phyloP scores from a whole-genome alignment of 108 stramenopile genomes.

The Fistulifera pelliculosa region DNA sequence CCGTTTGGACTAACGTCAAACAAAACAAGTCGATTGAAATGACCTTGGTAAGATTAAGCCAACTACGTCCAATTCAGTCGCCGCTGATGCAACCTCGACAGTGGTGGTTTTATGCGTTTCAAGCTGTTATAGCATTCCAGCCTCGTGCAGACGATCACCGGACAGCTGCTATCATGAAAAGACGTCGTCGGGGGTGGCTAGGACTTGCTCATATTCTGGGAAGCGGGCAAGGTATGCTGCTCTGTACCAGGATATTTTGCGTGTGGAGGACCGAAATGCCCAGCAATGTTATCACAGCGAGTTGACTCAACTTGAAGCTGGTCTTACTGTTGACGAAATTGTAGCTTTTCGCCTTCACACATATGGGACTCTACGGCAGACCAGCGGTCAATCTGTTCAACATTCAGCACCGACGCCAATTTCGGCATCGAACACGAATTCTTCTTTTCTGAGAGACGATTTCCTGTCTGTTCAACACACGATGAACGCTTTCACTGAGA shows the following conservation, averaged over 20 bases:
- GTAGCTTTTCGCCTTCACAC: slow-evolving; percentile 46
- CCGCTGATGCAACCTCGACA: slow-evolving; percentile 24
- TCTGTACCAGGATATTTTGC: slow-evolving; percentile 27
- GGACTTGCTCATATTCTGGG: slow-evolving; percentile 29
- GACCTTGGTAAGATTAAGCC: slow-evolving; percentile 18
- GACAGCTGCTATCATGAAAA: not conserved
- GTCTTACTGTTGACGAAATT: slow-evolving; percentile 37
- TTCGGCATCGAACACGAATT: not conserved
- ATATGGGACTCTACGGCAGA: not conserved
- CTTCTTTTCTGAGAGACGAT: slow-evolving; percentile 8
- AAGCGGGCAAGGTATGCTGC: slow-evolving; percentile 28
- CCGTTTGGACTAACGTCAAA: slow-evolving; percentile 31
- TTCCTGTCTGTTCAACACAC: slow-evolving; percentile 29
- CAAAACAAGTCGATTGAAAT: slow-evolving; percentile 21
- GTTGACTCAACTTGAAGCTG: slow-evolving; percentile 44
- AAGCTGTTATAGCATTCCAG: slow-evolving; percentile 33
- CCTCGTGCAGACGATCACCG: not conserved
- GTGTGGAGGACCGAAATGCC: not conserved
- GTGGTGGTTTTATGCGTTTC: slow-evolving; percentile 61
- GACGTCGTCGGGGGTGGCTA: slow-evolving; percentile 39
- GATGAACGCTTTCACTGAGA: slow-evolving; percentile 32
- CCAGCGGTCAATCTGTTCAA: slow-evolving; percentile 2
- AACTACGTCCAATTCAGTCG: slow-evolving; percentile 23
- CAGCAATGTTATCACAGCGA: slow-evolving; percentile 14
- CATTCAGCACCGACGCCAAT: not conserved